Evolutionary conservation across 2,329 filamentous ascomycete genomes (phyloP).

Genomic region (Ophiocordyceps camponoti-rufipedis): DNA sequence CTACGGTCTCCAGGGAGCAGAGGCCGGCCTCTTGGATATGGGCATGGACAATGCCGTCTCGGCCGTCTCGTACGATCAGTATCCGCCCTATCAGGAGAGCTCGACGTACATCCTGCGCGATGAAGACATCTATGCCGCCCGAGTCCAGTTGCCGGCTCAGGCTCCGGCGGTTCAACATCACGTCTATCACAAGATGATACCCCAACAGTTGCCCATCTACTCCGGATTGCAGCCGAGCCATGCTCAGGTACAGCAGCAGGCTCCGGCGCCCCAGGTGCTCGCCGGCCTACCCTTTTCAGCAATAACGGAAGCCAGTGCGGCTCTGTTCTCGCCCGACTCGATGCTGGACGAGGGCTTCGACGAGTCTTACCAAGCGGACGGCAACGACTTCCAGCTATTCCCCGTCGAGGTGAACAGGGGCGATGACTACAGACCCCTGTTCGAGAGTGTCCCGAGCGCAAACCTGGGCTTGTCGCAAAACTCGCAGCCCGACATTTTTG

Average conservation of each 20-base stretch:
- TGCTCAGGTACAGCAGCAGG: conserved; percentile 34
- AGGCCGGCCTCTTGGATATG: conserved; percentile 22
- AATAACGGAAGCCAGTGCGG: conserved; percentile 32
- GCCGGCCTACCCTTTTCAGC: neutral
- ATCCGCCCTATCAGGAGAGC: conserved; percentile 41
- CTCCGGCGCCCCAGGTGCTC: conserved; percentile 14
- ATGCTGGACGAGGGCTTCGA: conserved; percentile 49
- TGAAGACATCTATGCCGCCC: conserved; percentile 43
- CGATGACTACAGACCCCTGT: conserved; percentile 24
- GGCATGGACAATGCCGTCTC: conserved; percentile 19
- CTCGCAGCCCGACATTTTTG: conserved; percentile 31
- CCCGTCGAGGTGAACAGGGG: conserved; percentile 22
- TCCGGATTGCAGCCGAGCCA: conserved; percentile 9
- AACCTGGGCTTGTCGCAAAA: conserved; percentile 32
- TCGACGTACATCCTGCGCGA: conserved; percentile 39
- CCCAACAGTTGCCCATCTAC: conserved; percentile 20
- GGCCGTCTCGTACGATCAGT: conserved; percentile 26
- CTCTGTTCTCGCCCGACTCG: conserved; percentile 50
- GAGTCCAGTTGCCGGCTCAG: conserved; percentile 33
- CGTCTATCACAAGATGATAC: conserved; percentile 25
- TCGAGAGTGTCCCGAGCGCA: conserved; percentile 28
- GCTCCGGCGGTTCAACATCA: conserved; percentile 14
- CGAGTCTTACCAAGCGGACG: conserved; percentile 26
- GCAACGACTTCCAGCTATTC: conserved; percentile 49
- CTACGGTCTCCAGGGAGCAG: conserved; percentile 13